Percentiles rank a stretch among this genome's conserved stretches.
Evolutionary conservation across 2,329 filamentous ascomycete species (phyloP).

Genomic region (Aspergillus eucalypticola): DNA sequence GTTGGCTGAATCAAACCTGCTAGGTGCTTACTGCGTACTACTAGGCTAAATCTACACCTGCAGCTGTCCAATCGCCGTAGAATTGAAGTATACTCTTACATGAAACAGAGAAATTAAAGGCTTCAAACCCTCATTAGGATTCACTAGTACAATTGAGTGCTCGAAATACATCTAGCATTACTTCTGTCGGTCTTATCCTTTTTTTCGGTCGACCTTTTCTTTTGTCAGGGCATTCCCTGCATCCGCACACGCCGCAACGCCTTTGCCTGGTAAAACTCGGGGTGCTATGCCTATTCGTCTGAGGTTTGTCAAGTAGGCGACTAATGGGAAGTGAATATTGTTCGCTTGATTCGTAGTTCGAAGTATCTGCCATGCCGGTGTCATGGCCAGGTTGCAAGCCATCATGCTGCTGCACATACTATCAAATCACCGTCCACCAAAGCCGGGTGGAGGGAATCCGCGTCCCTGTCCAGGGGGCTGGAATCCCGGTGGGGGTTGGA

Average conservation of each 20-base stretch:
- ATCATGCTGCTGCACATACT: conserved; percentile 23
- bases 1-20: neutral
- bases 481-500: conserved; percentile 69
- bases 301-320: conserved; percentile 14
- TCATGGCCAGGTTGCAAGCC: conserved; percentile 26
- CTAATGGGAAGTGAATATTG: conserved; percentile 19
- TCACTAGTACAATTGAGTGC: conserved; percentile 19
- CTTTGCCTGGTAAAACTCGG: conserved; percentile 39
- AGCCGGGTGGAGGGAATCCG: conserved; percentile 55
- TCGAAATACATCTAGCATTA: conserved; percentile 26
- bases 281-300: conserved; percentile 29
- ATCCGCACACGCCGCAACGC: conserved; percentile 46
- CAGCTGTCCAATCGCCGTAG: neutral
- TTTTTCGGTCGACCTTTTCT: conserved; percentile 24
- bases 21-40: neutral
- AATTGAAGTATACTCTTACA: neutral
- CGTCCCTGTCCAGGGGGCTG: conserved; percentile 63
- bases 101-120: neutral
- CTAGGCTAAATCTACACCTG: neutral
- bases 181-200: conserved; percentile 20
- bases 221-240: conserved; percentile 33
- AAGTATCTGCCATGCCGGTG: conserved; percentile 19
- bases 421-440: conserved; percentile 45
- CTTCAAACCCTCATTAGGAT: conserved; percentile 14
- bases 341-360: conserved; percentile 15